Conservation (phyloP, 1,139 yeast genomes). For the Magnusiomyces suaveolens region DNA sequence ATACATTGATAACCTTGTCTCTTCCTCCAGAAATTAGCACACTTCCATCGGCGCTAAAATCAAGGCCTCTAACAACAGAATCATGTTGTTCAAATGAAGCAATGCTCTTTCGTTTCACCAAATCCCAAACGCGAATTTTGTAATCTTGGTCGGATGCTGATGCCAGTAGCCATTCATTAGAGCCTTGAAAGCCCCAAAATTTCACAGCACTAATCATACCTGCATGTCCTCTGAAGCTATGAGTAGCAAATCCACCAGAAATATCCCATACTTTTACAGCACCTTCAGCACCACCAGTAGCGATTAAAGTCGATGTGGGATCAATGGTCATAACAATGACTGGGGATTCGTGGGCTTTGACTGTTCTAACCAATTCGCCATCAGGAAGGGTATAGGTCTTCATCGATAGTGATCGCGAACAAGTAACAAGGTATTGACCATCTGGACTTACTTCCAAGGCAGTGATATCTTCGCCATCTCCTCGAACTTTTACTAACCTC, state of each 20-base stretch:
- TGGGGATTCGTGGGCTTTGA: constrained; percentile 56
- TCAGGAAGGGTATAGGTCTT: constrained; percentile 46
- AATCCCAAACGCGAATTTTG: constrained; percentile 78
- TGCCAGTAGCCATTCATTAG: constrained; percentile 67
- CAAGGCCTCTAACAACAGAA: constrained; percentile 80
- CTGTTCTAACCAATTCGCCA: constrained; percentile 26
- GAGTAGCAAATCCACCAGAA: constrained; percentile 80
- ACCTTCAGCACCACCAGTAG: constrained; percentile 95
- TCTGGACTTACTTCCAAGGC: constrained; percentile 69
- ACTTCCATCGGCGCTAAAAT: constrained; percentile 45
- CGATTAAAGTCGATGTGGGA: constrained; percentile 71
- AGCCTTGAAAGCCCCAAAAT: constrained; percentile 64
- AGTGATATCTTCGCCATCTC: constrained; percentile 80
- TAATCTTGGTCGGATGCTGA: constrained; percentile 72
- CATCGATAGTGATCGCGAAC: constrained; percentile 78
- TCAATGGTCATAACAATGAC: constrained; percentile 72
- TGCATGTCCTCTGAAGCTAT: constrained; percentile 88
- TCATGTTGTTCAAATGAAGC: constrained; percentile 62
- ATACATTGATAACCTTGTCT: constrained; percentile 66
- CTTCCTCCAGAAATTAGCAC: constrained; percentile 76
- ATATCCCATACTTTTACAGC: constrained; percentile 87
- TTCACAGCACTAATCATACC: constrained; percentile 74
- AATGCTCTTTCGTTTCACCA: constrained; percentile 64
- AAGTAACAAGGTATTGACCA: constrained; percentile 56
- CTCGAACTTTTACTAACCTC: constrained; percentile 55